phyloP scores from a whole-genome alignment of 352 stramenopile species.

The Thraustochytrium sp. region DNA sequence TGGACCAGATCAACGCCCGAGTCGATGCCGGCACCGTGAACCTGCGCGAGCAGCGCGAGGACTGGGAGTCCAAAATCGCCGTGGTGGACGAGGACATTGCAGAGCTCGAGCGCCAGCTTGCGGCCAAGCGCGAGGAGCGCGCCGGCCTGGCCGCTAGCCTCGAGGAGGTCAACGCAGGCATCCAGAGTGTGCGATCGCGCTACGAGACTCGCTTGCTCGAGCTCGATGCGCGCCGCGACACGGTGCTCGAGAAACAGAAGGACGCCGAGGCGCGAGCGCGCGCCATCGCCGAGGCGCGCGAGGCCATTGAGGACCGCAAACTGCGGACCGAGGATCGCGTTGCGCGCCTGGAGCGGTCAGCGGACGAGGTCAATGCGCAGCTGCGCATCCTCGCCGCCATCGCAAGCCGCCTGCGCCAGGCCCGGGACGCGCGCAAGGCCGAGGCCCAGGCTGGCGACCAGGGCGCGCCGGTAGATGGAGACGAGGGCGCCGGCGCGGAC shows the following conservation, averaged over 20 bases:
- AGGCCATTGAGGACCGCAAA: background rate
- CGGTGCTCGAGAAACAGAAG: background rate
- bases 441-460: too few species aligned
- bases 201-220: slow-evolving; percentile 25
- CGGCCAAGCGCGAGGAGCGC: background rate
- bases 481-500: background rate
- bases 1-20: slow-evolving; percentile 28
- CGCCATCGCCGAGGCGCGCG: background rate
- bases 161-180: slow-evolving; percentile 22
- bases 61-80: slow-evolving; percentile 12
- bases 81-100: slow-evolving; percentile 31
- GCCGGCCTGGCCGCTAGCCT: background rate
- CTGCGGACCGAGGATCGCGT: background rate
- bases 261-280: background rate
- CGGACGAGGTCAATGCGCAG: slow-evolving; percentile 11
- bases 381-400: slow-evolving; percentile 3
- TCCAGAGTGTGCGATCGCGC: slow-evolving; percentile 3
- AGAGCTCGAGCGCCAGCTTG: slow-evolving; percentile 32
- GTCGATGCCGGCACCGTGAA: slow-evolving; percentile 18
- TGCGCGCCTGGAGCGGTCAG: background rate
- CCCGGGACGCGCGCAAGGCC: background rate
- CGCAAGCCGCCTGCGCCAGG: background rate
- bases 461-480: too few species aligned
- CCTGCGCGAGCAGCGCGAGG: slow-evolving; percentile 1
- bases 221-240: background rate